Base-by-base conservation (phyloP, 108 stramenopile genomes). In the Skeletonema marinoi region DNA sequence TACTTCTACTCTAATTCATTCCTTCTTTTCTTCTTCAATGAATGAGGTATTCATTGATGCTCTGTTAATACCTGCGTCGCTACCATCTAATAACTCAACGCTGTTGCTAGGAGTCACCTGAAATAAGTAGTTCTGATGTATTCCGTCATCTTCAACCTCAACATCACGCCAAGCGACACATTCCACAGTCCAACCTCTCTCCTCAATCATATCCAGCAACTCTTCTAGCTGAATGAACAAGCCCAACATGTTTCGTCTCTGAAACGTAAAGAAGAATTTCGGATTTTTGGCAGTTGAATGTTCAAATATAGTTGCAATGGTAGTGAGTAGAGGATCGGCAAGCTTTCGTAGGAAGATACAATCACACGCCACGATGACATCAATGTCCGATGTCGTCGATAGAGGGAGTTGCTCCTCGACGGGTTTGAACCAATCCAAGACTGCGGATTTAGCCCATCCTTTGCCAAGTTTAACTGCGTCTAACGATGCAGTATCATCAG, bases 221-320 rank as follows among this genome's bases (percentile, higher is more conserved):
- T 78, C 72, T 21, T 83, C 82, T 31, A 83, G 32, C 12, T 50
- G n/a, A 16, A 78, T 83, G 38, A 83, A 83, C 14, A 83, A 77
- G 0, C 78, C 82, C 56, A 41, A 63, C 50, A 74, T 56, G 42
- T 78, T 78, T 16, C 82, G 65, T 2, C 73, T 51, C 51, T 83
- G 82, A 64, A 73, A 83, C 3, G 77, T 83, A 66, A 83, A 74
- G 32, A 83, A 48, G 19, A 70, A 69, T 30, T 38, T 61, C 6
- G 67, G 46, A 12, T 32, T 29, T 4, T 38, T 70, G 8, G 44
- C 66, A 4, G 6, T 67, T 10, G 65, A 38, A 54, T 72, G 70
- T 41, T 60, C 6, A 64, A 83, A 83, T 41, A 83, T 44, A 3
- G 58, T 36, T 16, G 46, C 30, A 21, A 83, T 32, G 1, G 73